Base-by-base conservation (phyloP, 495 filamentous ascomycete genomes). In the Echria macrotheca region DNA sequence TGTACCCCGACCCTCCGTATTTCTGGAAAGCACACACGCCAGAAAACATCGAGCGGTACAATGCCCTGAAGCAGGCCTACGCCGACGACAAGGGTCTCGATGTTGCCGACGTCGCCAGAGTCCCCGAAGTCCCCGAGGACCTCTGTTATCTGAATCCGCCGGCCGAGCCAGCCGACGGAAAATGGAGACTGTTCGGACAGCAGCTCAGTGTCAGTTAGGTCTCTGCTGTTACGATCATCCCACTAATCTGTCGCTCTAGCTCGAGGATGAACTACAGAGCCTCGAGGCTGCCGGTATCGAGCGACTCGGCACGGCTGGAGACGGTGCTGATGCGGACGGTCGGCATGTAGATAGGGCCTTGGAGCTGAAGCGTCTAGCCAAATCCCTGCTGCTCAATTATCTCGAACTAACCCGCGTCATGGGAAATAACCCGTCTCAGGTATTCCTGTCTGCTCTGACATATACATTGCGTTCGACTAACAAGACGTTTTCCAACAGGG, bases 21-120 rank as follows among this genome's bases (percentile, higher is more conserved):
- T 90, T 95, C 72, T 97, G 88, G 80, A 85, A 87, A 53, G 74
- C 83, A 63, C 97, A 97, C 69, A 96, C 88, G 0, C 58, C 78
- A 3, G 79, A 84, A 0, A 96, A 95, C 65, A 58, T 93, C 50
- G 66, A 79, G 19, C 81, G 76, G 26, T 77, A 94, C 39, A 72
- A 84, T 28, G 56, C 73, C 56, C 73, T 58, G 59, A 73, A 58
- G 56, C 63, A 56, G 47, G 61, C 61, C 41, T 69, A 65, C 61
- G 69, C 50, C 54, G 66, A 52, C 18, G 59, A 28, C 49, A 69
- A 47, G 64, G 75, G 68, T 53, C 51, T 50, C 42, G 46, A 63
- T 52, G 31, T 19, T 11, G 48, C 59, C 36, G 31, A 47, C 10
- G 26, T 58, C 7, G 33, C 69, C 18, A 64, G 65, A 45, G 59